Evolutionary conservation across 129 eudicot genomes (phyloP).

Genomic region (Heracleum sosnowskyi): DNA sequence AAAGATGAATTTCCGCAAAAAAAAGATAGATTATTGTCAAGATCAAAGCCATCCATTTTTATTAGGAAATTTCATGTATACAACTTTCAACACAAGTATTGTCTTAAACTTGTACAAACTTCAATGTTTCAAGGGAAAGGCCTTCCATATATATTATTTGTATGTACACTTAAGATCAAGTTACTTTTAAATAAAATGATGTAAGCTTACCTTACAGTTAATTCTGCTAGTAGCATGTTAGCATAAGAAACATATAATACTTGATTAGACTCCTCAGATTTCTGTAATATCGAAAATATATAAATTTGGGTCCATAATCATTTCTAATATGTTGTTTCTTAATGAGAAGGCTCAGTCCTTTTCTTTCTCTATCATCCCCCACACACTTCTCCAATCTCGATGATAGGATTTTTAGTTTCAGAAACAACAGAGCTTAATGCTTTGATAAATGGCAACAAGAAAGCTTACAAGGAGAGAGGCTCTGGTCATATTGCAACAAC

Average conservation of each 20-base stretch:
- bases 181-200: background rate
- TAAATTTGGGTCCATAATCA: background rate
- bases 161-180: background rate
- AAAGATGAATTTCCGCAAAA: too few species aligned
- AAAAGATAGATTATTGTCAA: too few species aligned
- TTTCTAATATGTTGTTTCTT: background rate
- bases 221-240: background rate
- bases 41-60: too few species aligned
- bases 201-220: background rate
- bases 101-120: background rate
- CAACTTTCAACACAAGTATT: background rate
- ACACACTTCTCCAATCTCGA: background rate
- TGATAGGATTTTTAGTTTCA: conserved; percentile 8
- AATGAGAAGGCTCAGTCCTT: background rate
- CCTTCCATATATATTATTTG: background rate
- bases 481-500: conserved; percentile 68
- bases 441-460: conserved; percentile 40
- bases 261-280: too few species aligned
- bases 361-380: background rate
- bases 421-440: conserved; percentile 48
- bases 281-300: background rate
- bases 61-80: too few species aligned
- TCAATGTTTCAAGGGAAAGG: background rate
- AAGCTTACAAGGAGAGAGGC: conserved; percentile 52
- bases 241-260: too few species aligned